phyloP scores from a whole-genome alignment of 192 early-diverging fungal genomes.

The Powellomyces hirtus region DNA sequence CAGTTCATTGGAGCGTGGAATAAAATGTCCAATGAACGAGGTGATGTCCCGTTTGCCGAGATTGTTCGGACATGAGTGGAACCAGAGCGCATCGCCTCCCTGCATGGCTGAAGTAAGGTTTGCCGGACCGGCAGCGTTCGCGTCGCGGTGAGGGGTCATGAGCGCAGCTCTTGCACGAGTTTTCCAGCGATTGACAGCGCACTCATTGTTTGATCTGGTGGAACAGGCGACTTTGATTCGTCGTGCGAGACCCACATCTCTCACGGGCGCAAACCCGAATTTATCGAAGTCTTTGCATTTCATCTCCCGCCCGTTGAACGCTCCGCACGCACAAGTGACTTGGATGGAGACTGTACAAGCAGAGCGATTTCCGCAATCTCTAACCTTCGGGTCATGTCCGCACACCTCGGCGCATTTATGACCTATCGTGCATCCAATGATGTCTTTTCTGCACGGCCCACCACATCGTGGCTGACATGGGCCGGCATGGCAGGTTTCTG shows the following conservation, averaged over 20 bases:
- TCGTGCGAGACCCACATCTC: background rate
- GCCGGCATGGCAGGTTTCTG: background rate
- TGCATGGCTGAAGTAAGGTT: background rate
- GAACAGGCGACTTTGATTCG: background rate
- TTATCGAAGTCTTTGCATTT: background rate
- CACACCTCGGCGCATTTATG: background rate
- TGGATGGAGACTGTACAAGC: background rate
- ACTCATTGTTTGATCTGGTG: background rate
- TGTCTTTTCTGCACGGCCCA: background rate
- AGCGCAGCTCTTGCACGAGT: background rate
- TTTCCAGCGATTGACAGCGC: background rate
- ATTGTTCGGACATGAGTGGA: background rate
- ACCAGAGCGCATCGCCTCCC: background rate
- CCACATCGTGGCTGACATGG: background rate
- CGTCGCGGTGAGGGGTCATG: no score
- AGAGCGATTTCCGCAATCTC: no score
- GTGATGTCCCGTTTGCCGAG: background rate
- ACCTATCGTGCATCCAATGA: background rate
- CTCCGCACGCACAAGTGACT: background rate
- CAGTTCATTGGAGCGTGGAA: background rate
- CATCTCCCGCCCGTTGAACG: background rate
- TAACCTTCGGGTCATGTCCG: background rate
- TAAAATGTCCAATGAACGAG: background rate
- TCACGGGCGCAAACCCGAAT: background rate
- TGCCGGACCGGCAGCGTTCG: background rate